Evolutionary conservation across 2,329 filamentous ascomycete species (phyloP).

Genomic region (Talaromyces funiculosus): DNA sequence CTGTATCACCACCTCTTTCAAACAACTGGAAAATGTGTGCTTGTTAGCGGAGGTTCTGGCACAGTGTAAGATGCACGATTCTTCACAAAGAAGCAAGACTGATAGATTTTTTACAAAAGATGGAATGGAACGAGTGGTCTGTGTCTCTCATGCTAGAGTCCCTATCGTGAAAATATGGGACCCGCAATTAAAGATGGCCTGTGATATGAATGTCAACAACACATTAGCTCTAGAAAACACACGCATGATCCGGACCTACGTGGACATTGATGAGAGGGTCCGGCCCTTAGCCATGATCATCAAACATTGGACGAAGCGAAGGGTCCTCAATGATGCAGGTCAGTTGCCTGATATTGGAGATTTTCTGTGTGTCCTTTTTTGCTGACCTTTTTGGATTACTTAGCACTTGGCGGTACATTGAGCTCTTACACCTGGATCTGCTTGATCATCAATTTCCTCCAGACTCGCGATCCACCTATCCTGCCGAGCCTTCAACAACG

Average conservation of each 20-base stretch:
- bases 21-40: slow-evolving; percentile 82
- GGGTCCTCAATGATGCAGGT: slow-evolving; percentile 96
- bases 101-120: slow-evolving; percentile 46
- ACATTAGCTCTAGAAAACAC: slow-evolving; percentile 92
- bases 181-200: slow-evolving; percentile 79
- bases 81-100: not conserved
- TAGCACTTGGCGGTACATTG: slow-evolving; percentile 85
- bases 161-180: slow-evolving; percentile 99
- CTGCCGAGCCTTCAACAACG: slow-evolving; percentile 79
- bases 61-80: slow-evolving; percentile 55
- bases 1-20: slow-evolving; percentile 89
- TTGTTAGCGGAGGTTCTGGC: slow-evolving; percentile 80
- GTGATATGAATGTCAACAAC: slow-evolving; percentile 99
- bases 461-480: slow-evolving; percentile 76
- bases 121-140: slow-evolving; percentile 95
- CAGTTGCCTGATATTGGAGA: slow-evolving; percentile 33
- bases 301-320: slow-evolving; percentile 92
- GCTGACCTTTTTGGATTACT: not conserved
- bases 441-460: slow-evolving; percentile 92
- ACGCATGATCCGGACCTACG: slow-evolving; percentile 94
- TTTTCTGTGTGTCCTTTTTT: not conserved
- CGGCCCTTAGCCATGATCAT: slow-evolving; percentile 91
- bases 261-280: slow-evolving; percentile 85
- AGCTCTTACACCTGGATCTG: slow-evolving; percentile 99
- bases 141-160: slow-evolving; percentile 89